Percentiles rank a stretch among this genome's conserved stretches.
phyloP scores from a whole-genome alignment of 2,329 filamentous ascomycete genomes.

The Stagonosporopsis tanaceti region DNA sequence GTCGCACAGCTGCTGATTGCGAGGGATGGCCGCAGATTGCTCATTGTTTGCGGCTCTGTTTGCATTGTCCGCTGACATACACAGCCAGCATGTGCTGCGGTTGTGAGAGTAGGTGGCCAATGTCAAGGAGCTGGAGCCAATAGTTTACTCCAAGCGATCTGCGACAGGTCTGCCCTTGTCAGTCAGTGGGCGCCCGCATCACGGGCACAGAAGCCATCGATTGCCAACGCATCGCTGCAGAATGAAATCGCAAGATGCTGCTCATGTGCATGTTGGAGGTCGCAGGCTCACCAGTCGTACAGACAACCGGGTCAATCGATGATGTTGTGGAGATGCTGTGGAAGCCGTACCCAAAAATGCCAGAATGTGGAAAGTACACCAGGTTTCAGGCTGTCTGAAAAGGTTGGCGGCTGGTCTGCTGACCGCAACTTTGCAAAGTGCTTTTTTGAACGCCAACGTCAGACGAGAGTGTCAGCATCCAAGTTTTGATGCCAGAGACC shows the following conservation, averaged over 20 bases:
- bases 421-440: constrained; percentile 38
- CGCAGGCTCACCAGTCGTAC: background rate
- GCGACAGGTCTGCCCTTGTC: constrained; percentile 24
- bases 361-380: constrained; percentile 1
- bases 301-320: background rate
- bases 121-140: constrained; percentile 40
- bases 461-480: background rate
- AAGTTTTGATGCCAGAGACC: background rate
- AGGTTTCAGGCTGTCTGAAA: constrained; percentile 6
- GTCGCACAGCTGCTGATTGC: constrained; percentile 26
- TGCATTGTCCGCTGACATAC: constrained; percentile 22
- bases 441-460: constrained; percentile 31
- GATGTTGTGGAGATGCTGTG: constrained; percentile 2
- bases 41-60: constrained; percentile 44
- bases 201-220: constrained; percentile 17
- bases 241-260: constrained; percentile 1
- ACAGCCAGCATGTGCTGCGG: constrained; percentile 28
- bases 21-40: constrained; percentile 15
- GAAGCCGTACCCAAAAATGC: background rate
- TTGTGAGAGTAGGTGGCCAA: constrained; percentile 23
- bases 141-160: constrained; percentile 34
- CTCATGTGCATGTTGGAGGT: constrained; percentile 3
- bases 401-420: constrained; percentile 15
- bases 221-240: constrained; percentile 38
- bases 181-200: constrained; percentile 21